phyloP scores from a whole-genome alignment of 2,329 filamentous ascomycete species.

The Rutstroemia sp. region DNA sequence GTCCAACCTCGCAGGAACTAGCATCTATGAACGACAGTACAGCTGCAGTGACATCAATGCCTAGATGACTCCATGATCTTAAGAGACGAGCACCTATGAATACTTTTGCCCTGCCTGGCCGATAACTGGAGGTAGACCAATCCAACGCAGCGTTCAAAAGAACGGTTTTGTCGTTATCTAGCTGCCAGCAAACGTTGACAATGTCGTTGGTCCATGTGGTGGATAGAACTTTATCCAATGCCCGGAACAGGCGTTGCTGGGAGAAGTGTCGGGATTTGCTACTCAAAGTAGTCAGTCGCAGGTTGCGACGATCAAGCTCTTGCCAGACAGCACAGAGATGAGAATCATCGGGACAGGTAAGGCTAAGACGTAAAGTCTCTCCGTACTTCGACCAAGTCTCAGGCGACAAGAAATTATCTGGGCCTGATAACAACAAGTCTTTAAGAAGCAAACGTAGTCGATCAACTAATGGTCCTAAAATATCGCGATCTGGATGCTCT shows the following conservation, averaged over 20 bases:
- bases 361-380: slow-evolving; percentile 43
- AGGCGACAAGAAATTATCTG: slow-evolving; percentile 69
- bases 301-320: slow-evolving; percentile 25
- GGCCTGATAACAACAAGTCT: slow-evolving; percentile 54
- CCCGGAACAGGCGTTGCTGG: slow-evolving; percentile 57
- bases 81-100: slow-evolving; percentile 70
- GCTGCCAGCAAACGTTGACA: slow-evolving; percentile 52
- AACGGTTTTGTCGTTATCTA: slow-evolving; percentile 51
- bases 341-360: slow-evolving; percentile 41
- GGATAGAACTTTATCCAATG: slow-evolving; percentile 59
- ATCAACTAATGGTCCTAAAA: slow-evolving; percentile 54
- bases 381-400: slow-evolving; percentile 61
- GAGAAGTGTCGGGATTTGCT: slow-evolving; percentile 14
- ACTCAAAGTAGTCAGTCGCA: slow-evolving; percentile 16
- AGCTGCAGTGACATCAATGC: slow-evolving; percentile 58
- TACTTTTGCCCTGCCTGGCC: slow-evolving; percentile 64
- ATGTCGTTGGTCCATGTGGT: slow-evolving; percentile 47
- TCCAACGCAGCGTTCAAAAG: slow-evolving; percentile 63
- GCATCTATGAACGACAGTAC: slow-evolving; percentile 59
- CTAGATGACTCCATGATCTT: slow-evolving; percentile 54
- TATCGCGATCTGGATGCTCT: slow-evolving; percentile 44
- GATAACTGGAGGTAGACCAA: slow-evolving; percentile 78
- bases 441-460: slow-evolving; percentile 47
- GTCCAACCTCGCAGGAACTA: slow-evolving; percentile 34
- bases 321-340: slow-evolving; percentile 30